phyloP scores from a whole-genome alignment of 345 rosid genomes.

The Hirschfeldia incana region DNA sequence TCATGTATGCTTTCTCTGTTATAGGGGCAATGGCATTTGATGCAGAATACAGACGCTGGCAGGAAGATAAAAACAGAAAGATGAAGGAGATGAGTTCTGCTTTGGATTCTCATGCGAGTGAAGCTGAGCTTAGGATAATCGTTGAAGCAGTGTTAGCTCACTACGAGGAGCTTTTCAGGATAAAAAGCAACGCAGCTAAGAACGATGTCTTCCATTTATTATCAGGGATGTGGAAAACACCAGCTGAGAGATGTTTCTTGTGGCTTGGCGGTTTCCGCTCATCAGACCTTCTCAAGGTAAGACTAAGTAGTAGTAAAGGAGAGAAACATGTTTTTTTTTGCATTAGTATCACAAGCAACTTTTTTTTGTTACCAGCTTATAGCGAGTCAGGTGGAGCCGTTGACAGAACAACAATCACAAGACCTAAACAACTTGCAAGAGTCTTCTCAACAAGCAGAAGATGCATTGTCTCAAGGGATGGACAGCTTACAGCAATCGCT shows the following conservation, averaged over 20 bases:
- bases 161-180: constrained; percentile 71
- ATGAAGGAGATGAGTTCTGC: constrained; percentile 83
- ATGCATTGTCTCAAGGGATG: constrained; percentile 92
- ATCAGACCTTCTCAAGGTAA: constrained; percentile 87
- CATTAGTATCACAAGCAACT: too few species aligned
- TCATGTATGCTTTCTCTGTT: constrained; percentile 7
- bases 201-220: constrained; percentile 88
- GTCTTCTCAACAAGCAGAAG: constrained; percentile 89
- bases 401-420: constrained; percentile 78
- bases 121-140: constrained; percentile 69
- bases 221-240: constrained; percentile 99
- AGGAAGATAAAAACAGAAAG: constrained; percentile 70
- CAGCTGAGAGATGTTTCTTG: constrained; percentile 92
- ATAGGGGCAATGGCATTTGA: constrained; percentile 94
- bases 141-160: constrained; percentile 61
- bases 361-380: constrained; percentile 57
- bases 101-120: constrained; percentile 77
- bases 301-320: not conserved
- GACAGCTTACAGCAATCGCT: constrained; percentile 90
- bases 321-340: not conserved
- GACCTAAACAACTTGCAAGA: constrained; percentile 72
- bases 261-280: constrained; percentile 98
- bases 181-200: constrained; percentile 80
- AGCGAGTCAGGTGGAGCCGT: constrained; percentile 73
- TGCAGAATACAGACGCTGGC: constrained; percentile 81